phyloP scores from a whole-genome alignment of 1,284 basidiomycete species.

The Papiliotrema flavescens region DNA sequence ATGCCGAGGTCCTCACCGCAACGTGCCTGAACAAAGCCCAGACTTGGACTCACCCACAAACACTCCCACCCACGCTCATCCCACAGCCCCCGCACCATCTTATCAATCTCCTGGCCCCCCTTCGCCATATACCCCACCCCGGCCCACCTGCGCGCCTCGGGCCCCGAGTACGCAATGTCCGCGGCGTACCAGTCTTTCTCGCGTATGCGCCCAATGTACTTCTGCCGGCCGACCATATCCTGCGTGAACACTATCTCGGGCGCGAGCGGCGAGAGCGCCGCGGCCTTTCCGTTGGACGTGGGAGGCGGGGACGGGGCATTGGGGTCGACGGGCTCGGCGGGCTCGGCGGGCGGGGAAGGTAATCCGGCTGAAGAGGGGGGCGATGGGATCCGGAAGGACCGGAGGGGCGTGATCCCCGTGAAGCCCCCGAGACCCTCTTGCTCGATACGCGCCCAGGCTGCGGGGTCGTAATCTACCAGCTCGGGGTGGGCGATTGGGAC shows the following conservation, averaged over 20 bases:
- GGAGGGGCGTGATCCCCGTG: conserved; percentile 35
- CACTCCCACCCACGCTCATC: conserved; percentile 46
- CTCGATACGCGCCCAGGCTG: conserved; percentile 38
- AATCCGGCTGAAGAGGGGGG: background rate
- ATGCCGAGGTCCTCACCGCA: no score
- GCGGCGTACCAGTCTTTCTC: conserved; percentile 32
- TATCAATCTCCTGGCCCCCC: conserved; percentile 41
- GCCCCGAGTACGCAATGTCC: conserved; percentile 29
- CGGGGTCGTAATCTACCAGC: conserved; percentile 33
- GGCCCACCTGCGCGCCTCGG: conserved; percentile 31
- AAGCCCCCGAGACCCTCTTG: conserved; percentile 41
- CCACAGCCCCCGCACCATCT: conserved; percentile 45
- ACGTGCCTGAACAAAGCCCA: no score
- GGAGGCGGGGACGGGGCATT: background rate
- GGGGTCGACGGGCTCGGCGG: background rate
- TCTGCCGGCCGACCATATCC: conserved; percentile 1
- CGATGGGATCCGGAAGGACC: background rate
- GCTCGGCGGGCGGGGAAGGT: background rate
- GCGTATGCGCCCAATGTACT: background rate
- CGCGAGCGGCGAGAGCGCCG: background rate
- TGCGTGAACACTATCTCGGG: no score
- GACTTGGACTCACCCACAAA: conserved; percentile 45
- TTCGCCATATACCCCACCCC: conserved; percentile 27
- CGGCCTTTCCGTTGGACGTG: background rate
- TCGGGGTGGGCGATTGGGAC: conserved; percentile 43